Evolutionary conservation across 257 asterid genomes (phyloP).

Genomic region (Nicotiana tabacum): DNA sequence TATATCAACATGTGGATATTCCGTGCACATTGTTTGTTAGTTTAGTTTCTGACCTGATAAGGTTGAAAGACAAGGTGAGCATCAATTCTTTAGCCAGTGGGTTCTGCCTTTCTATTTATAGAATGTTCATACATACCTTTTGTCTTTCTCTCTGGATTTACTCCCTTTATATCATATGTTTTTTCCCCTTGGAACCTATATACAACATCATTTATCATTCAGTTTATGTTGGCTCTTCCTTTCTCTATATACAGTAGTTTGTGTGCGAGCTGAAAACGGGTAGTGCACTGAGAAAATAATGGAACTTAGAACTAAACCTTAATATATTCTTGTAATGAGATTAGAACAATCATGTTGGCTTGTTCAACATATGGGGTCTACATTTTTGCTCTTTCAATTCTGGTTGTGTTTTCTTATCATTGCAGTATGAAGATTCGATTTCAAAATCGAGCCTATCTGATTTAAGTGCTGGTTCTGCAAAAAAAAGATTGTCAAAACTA

Average conservation of each 20-base stretch:
- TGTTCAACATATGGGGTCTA: not conserved
- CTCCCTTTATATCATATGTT: not conserved
- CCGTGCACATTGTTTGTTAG: constrained; percentile 18
- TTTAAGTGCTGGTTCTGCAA: constrained; percentile 34
- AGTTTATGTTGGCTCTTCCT: not conserved
- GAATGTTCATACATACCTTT: not conserved
- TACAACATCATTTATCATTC: not conserved
- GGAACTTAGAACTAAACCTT: not conserved
- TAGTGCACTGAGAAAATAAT: not conserved
- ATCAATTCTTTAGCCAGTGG: not conserved
- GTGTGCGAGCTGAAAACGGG: not conserved
- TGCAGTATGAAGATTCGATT: constrained; percentile 44
- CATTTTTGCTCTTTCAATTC: not conserved
- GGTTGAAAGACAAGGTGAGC: constrained; percentile 39
- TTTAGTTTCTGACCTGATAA: constrained; percentile 23
- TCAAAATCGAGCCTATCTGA: constrained; percentile 18
- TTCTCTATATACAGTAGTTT: not conserved
- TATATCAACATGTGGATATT: constrained; percentile 28
- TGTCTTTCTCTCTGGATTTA: not conserved
- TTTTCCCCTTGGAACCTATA: not conserved
- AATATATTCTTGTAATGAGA: not conserved
- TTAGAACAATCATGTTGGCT: not conserved
- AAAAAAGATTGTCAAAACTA: constrained; percentile 36
- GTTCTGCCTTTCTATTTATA: not conserved
- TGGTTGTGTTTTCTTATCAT: constrained; percentile 14